Percentiles rank a stretch among this genome's conserved stretches.
Evolutionary conservation across 2,329 filamentous ascomycete genomes (phyloP).

Genomic region (Lachnellula suecica): DNA sequence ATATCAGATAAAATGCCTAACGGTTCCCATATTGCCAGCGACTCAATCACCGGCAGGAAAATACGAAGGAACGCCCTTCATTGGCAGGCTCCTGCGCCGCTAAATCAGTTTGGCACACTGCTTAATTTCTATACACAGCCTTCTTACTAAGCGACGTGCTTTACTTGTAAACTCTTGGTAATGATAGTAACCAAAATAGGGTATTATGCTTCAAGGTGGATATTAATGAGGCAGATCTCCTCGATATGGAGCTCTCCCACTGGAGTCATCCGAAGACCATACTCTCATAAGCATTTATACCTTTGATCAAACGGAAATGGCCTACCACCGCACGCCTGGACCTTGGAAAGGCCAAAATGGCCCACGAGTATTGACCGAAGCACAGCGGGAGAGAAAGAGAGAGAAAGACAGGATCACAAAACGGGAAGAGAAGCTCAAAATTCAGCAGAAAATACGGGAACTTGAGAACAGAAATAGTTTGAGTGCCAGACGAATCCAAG

Average conservation of each 20-base stretch:
- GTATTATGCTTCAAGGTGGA: neutral
- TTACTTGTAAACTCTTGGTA: neutral
- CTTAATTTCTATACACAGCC: neutral
- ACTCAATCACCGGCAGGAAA: neutral
- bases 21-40: too few relatives aligned
- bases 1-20: too few relatives aligned
- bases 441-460: conserved; percentile 8
- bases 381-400: conserved; percentile 11
- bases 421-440: conserved; percentile 9
- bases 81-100: neutral
- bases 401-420: conserved; percentile 12
- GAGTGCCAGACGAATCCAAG: conserved; percentile 7
- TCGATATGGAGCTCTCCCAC: too few relatives aligned
- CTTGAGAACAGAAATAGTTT: conserved; percentile 7
- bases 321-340: too few relatives aligned
- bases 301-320: neutral
- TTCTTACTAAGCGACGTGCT: neutral
- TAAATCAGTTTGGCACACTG: neutral
- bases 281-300: neutral
- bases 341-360: conserved; percentile 13
- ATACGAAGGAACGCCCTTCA: neutral
- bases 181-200: neutral
- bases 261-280: neutral
- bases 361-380: conserved; percentile 13
- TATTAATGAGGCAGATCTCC: neutral